These are phyloP conservation scores for Vitis rupestris DNA, from an alignment of 164 flowering plant genomes.

Conservation along the genomic window DNA sequence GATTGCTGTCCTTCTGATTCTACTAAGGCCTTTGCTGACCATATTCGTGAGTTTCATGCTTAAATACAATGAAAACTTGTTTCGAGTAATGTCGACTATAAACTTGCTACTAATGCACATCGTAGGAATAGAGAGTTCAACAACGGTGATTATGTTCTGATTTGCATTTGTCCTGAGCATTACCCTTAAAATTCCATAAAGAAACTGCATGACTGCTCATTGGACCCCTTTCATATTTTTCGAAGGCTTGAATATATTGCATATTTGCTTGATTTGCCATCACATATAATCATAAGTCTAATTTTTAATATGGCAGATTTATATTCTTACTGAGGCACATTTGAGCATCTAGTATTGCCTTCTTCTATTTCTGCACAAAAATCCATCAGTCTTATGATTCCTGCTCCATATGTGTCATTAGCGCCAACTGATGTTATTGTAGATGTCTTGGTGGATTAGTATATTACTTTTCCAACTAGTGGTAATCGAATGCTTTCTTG, in stretches of 20 bases:
- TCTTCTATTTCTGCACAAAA: too few relatives aligned
- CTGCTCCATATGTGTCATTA: too few relatives aligned
- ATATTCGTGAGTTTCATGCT: neutral
- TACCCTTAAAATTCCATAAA: neutral
- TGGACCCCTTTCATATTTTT: neutral
- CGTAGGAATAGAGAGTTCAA: neutral
- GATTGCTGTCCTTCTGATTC: neutral
- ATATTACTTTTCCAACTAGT: too few relatives aligned
- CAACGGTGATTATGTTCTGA: neutral
- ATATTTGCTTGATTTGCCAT: too few relatives aligned
- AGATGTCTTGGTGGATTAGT: too few relatives aligned
- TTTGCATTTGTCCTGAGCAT: neutral
- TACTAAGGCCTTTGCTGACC: neutral
- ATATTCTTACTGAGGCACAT: too few relatives aligned
- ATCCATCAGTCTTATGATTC: too few relatives aligned
- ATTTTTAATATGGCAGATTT: too few relatives aligned
- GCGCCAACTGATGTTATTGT: too few relatives aligned
- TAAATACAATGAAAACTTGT: neutral
- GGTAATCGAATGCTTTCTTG: too few relatives aligned
- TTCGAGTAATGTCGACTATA: neutral
- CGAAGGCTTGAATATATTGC: neutral
- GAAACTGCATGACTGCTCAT: neutral
- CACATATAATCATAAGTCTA: too few relatives aligned
- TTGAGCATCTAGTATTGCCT: too few relatives aligned
- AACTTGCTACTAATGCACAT: neutral